Evolutionary conservation across 352 stramenopile genomes (phyloP), one percentile per base, ranked within the genome.

Genomic region (Aphanomyces astaci): DNA sequence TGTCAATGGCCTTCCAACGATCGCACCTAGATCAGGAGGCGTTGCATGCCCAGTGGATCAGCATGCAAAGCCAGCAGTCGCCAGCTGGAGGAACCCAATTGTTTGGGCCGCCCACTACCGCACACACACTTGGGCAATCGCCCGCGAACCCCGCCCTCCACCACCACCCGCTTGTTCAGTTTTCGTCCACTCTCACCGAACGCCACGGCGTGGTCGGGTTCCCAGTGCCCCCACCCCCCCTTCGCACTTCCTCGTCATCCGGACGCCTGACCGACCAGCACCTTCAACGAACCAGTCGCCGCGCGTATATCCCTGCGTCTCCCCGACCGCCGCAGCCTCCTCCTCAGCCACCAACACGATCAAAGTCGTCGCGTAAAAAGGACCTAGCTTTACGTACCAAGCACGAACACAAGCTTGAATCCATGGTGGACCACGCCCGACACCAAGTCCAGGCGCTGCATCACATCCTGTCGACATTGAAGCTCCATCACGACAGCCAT

Each of bases 181-280:
- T 60, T 19, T n/a, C 13, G 2, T 68, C 27, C 3, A 68, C 43
- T 17, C 43, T 68, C 4, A 52, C 27, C 19, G 43, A 68, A 33
- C 62, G 62, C 32, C n/a, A 62, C 24, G 62, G 62, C 39, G 43
- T 45, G 9, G n/a, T 68, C 24, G 62, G 62, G n/a, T 68, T 68
- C 30, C 62, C 62, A 7, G 62, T 68, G 36, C 48, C 62, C 1
- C 48, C 43, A 17, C 62, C 62, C 11, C 62, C 62, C 1, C 11
- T 43, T 15, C 36, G 36, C 36, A 43, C 7, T 43, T 15, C 36
- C 7, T 15, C 36, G 36, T 43, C 36, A 15, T 43, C 36, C 15
- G n/a, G n/a, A n/a, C n/a, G n/a, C n/a, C n/a, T n/a, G n/a, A n/a
- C n/a, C n/a, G n/a, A n/a, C n/a, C n/a, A n/a, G n/a, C n/a, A n/a